A percentile compares a stretch with the other conserved stretches of the same genome.
Evolutionary conservation across 1,284 basidiomycete genomes (phyloP).

Genomic region (Omphalotus olearius): DNA sequence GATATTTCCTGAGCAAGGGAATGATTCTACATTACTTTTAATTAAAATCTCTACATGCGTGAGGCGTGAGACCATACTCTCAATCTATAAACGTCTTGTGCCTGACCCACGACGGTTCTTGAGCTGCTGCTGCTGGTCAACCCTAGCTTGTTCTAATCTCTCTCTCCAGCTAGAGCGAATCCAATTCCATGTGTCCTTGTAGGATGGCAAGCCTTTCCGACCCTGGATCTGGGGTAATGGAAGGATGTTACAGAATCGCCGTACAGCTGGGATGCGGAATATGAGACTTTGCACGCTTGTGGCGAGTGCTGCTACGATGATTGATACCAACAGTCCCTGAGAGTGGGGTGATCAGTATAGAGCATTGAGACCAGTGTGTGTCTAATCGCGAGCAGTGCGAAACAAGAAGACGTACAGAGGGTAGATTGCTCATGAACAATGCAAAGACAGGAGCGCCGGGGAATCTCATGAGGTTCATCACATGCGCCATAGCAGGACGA

Average conservation of each 20-base stretch:
- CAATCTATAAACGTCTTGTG: no score
- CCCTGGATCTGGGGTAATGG: conserved; percentile 1
- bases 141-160: neutral
- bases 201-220: conserved; percentile 5
- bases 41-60: no score
- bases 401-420: conserved; percentile 5
- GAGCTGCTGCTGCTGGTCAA: no score
- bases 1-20: no score
- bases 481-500: conserved; percentile 12
- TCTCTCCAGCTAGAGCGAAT: neutral
- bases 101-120: no score
- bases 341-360: neutral
- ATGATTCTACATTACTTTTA: no score
- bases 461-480: conserved; percentile 13
- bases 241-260: conserved; percentile 7
- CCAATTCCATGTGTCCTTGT: conserved; percentile 7
- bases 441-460: conserved; percentile 13
- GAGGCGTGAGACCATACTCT: no score
- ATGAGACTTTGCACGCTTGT: conserved; percentile 5
- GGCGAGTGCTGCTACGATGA: conserved; percentile 5
- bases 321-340: conserved; percentile 10
- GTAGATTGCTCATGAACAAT: conserved; percentile 11
- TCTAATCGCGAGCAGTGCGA: neutral
- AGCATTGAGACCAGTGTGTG: no score
- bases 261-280: conserved; percentile 8